Evolutionary conservation across 345 rosid genomes (phyloP).

Genomic region (Hibiscus mutabilis): DNA sequence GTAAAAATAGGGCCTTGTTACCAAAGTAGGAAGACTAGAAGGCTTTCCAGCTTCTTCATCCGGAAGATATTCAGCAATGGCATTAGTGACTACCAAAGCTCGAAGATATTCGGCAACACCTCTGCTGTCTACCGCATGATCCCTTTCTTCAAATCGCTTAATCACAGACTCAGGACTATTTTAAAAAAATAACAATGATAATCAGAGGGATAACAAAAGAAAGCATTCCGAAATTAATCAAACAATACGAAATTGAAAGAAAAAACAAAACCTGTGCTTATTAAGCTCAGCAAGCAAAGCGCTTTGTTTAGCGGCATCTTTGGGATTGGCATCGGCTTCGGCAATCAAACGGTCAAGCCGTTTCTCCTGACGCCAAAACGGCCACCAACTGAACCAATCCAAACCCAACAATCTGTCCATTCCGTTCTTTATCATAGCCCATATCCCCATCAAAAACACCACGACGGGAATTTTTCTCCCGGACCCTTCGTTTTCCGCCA

Average conservation of each 20-base stretch:
- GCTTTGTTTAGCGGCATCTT: slow-evolving; percentile 58
- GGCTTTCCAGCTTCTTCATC: slow-evolving; percentile 80
- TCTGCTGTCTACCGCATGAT: slow-evolving; percentile 70
- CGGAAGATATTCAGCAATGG: slow-evolving; percentile 87
- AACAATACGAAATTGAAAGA: neutral
- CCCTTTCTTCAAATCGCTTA: slow-evolving; percentile 80
- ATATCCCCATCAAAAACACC: slow-evolving; percentile 56
- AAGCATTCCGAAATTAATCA: neutral
- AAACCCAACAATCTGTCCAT: slow-evolving; percentile 43
- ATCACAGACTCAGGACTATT: slow-evolving; percentile 89
- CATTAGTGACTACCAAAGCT: slow-evolving; percentile 77
- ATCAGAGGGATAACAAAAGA: neutral
- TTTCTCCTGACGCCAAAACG: slow-evolving; percentile 70
- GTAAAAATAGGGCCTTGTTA: slow-evolving; percentile 17
- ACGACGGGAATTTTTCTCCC: slow-evolving; percentile 36
- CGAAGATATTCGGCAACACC: slow-evolving; percentile 89
- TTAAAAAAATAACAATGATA: neutral
- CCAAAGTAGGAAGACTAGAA: slow-evolving; percentile 83
- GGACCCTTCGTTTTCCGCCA: slow-evolving; percentile 16
- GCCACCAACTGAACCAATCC: slow-evolving; percentile 75
- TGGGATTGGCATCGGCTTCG: slow-evolving; percentile 83
- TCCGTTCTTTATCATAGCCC: slow-evolving; percentile 44
- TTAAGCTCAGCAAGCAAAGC: slow-evolving; percentile 82
- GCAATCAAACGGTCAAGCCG: slow-evolving; percentile 63
- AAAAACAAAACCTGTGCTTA: slow-evolving; percentile 53